Base-by-base conservation (phyloP, 2,329 filamentous ascomycete species). In the Epichloe glyceriae region DNA sequence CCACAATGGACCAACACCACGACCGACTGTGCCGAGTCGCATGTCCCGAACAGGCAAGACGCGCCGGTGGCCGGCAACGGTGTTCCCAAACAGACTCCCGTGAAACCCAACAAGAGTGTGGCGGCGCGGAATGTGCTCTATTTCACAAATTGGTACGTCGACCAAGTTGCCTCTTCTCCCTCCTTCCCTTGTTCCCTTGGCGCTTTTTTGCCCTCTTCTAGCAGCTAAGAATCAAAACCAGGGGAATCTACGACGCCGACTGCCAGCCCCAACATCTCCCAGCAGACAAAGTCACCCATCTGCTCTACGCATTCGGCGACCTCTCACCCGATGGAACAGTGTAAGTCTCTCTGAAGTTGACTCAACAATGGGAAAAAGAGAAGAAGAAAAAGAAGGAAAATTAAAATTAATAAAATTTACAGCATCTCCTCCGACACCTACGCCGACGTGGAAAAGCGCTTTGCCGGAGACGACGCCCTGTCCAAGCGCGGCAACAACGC, bases 241-340 rank as follows among this genome's bases (percentile, higher is more conserved):
- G 67, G 65, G 61, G 62, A 40, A 86, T 88, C 47, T 93, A 95
- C 61, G 82, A 70, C 22, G 77, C 86, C 50, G 79, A 86, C 55
- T 88, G 84, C 61, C 76, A 85, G 45, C 85, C 86, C 0, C 75
- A 85, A 56, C 74, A 85, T 54, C 70, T 94, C 7, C 82, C 83
- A 0, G 79, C 74, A 0, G 73, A 80, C 5, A 75, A 85, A 48
- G 70, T 93, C 35, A 91, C 86, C 0, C 87, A 91, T 58, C 69
- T 93, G 1, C 73, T 91, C 8, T 91, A 77, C 52, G 70, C 74
- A 0, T 78, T 79, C 56, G 71, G 69, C 20, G 67, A 74, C 40
- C 71, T 78, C 42, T 64, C 57, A 5, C 48, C 59, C 0, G 68
- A 75, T 42, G 75, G 75, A 11, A 68, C 68, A 40, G 73, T 78